Conservation (phyloP, 805 yeast species). For the Ogataea kodamae region DNA sequence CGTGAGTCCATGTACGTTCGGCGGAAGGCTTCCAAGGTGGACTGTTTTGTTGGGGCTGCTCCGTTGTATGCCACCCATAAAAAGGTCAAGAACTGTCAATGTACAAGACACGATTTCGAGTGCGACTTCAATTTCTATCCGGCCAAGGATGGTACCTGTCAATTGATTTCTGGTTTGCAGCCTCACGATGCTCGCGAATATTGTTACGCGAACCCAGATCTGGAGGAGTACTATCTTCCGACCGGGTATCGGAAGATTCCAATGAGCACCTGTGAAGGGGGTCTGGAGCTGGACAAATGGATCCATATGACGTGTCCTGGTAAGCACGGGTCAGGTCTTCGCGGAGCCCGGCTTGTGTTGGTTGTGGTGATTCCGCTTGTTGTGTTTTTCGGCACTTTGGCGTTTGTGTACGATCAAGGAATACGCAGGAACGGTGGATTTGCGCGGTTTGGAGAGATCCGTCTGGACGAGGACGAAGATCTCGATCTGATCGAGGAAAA, state of each 20-base stretch:
- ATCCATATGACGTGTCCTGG: constrained; percentile 84
- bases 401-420: constrained; percentile 78
- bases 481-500: constrained; percentile 56
- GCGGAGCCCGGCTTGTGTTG: constrained; percentile 49
- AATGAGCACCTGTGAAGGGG: constrained; percentile 80
- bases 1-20: constrained; percentile 60
- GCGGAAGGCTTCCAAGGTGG: constrained; percentile 49
- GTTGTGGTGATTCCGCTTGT: constrained; percentile 56
- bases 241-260: constrained; percentile 92
- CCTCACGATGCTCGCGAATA: constrained; percentile 62
- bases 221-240: constrained; percentile 74
- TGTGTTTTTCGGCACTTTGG: constrained; percentile 50
- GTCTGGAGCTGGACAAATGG: constrained; percentile 64
- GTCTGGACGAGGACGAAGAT: constrained; percentile 71
- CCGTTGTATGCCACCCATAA: constrained; percentile 57
- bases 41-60: constrained; percentile 71
- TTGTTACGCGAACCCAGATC: constrained; percentile 51
- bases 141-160: constrained; percentile 78
- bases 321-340: constrained; percentile 53
- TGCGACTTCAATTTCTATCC: constrained; percentile 85
- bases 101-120: constrained; percentile 85
- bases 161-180: constrained; percentile 66
- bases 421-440: constrained; percentile 76
- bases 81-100: constrained; percentile 65
- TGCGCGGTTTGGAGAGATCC: constrained; percentile 76